These are phyloP conservation scores for Epichloe amarillans DNA, from an alignment of 2,329 filamentous ascomycete species.

Conservation along the genomic window DNA sequence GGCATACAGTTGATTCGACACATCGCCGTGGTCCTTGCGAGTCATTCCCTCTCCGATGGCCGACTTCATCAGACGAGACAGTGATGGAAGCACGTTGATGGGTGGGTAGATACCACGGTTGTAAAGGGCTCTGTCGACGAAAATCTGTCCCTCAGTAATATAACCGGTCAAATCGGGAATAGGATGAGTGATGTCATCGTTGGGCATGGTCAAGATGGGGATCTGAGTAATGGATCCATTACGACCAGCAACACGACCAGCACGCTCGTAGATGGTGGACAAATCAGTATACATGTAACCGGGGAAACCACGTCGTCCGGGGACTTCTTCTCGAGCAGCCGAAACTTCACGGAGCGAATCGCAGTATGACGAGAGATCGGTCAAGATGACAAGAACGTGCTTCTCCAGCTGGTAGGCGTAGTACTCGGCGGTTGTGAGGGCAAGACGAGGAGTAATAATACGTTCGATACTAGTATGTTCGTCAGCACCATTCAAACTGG, in stretches of 20 bases:
- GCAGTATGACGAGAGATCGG: constrained; percentile 94
- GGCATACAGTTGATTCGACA: constrained; percentile 98
- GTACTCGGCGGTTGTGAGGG: constrained; percentile 96
- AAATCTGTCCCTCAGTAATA: constrained; percentile 98
- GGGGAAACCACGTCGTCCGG: constrained; percentile 96
- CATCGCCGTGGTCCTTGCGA: constrained; percentile 91
- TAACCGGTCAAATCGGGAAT: constrained; percentile 98
- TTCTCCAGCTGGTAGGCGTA: constrained; percentile 99
- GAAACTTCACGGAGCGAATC: constrained; percentile 98
- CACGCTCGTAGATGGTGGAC: constrained; percentile 98
- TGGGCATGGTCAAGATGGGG: constrained; percentile 97
- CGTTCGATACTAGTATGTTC: constrained; percentile 70
- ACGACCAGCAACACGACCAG: constrained; percentile 89
- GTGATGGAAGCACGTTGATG: constrained; percentile 94
- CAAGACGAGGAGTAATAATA: constrained; percentile 98
- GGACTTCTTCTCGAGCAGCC: constrained; percentile 94
- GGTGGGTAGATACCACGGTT: constrained; percentile 98
- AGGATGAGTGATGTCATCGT: constrained; percentile 98
- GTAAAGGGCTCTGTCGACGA: constrained; percentile 81
- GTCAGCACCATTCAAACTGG: background rate
- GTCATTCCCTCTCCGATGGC: constrained; percentile 97
- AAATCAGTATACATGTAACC: constrained; percentile 99
- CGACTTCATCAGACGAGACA: constrained; percentile 99
- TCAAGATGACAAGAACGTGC: constrained; percentile 97
- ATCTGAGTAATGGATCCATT: constrained; percentile 99